Evolutionary conservation across 371 early-diverging fungal genomes (phyloP).

Genomic region (Rhizopus sp.): DNA sequence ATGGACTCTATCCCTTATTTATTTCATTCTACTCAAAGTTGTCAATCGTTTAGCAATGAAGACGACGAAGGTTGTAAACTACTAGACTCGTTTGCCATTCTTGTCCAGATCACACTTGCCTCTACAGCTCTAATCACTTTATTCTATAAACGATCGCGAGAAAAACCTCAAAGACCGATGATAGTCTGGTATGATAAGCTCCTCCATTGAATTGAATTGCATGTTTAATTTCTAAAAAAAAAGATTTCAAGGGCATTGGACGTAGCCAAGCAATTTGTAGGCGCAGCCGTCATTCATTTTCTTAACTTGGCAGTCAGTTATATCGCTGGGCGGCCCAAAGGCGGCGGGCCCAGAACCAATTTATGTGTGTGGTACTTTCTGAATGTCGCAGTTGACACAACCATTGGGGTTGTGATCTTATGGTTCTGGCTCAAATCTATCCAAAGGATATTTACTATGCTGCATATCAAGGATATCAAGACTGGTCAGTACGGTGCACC

Average conservation of each 20-base stretch:
- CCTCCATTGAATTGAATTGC: neutral
- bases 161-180: conserved; percentile 65
- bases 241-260: conserved; percentile 55
- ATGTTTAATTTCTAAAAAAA: conserved; percentile 12
- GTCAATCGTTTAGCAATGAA: neutral
- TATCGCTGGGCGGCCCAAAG: conserved; percentile 47
- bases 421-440: conserved; percentile 51
- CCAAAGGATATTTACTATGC: conserved; percentile 20
- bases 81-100: conserved; percentile 64
- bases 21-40: no score
- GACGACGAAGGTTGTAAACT: conserved; percentile 56
- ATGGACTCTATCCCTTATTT: neutral
- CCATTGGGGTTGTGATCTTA: conserved; percentile 62
- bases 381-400: conserved; percentile 67
- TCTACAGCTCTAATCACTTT: conserved; percentile 59
- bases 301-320: conserved; percentile 60
- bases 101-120: conserved; percentile 63
- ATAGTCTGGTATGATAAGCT: conserved; percentile 53
- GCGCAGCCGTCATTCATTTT: conserved; percentile 61
- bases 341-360: conserved; percentile 49
- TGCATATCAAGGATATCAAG: conserved; percentile 36
- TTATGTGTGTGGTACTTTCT: conserved; percentile 71
- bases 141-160: conserved; percentile 59
- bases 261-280: conserved; percentile 66
- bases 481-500: conserved; percentile 46